Evolutionary conservation across 805 yeast species (phyloP), one percentile per base, ranked within the genome.

Genomic region (Barnettozyma botsteinii): DNA sequence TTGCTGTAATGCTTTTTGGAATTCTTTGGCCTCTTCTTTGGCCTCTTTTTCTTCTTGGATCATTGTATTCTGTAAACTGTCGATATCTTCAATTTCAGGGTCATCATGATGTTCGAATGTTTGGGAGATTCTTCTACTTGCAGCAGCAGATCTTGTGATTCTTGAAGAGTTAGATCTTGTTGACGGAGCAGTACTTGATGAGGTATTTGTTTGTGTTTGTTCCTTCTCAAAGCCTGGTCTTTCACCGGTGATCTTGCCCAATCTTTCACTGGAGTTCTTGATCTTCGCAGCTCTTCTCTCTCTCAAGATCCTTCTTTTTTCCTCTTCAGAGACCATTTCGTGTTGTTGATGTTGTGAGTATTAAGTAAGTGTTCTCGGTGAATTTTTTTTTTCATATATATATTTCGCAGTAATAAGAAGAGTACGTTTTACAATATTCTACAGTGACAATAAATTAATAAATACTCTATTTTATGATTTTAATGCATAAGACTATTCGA

Each of bases 241-340:
- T 3, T 55, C 60, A 10, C 60, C 60, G 0, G 54, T 52, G 42
- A 56, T 56, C 30, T 36, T 52, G 13, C 46, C 43, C 15, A 56
- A 35, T 32, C 60, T 48, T 21, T 49, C 41, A 20, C 38, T 27
- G 9, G 46, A 34, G 13, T 53, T 38, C 26, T 48, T 49, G 37
- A 56, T 47, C 33, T 55, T 56, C 8, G 52, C 53, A 3, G 57
- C 55, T 19, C 60, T 38, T 33, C 59, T 52, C 39, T 56, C 59
- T 20, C 60, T 47, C 2, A 55, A 38, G 4, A 42, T 31, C 33
- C 49, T 40, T 28, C 60, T 46, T 35, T 56, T 55, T 36, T 56
- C 60, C 3, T 53, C 55, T 19, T 53, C 58, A 3, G 41, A 31
- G 18, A 27, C 30, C 43, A 36, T 36, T 26, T 26, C 14, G 14